These are phyloP conservation scores for Tanacetum coccineum DNA, from an alignment of 129 eudicot species.

Conservation along the genomic window DNA sequence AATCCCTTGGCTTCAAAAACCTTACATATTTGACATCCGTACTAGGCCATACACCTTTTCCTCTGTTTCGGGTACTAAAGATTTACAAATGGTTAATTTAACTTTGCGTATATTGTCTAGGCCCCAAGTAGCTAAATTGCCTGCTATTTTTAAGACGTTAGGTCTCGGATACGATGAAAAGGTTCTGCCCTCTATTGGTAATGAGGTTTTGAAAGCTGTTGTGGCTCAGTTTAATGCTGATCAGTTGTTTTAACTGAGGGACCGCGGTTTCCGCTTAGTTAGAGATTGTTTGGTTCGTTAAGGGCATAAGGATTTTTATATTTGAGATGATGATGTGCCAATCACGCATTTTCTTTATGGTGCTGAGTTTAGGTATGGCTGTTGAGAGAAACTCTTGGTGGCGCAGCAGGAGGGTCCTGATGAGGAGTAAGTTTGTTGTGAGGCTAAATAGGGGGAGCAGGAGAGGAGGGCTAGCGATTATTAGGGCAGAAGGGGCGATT, in stretches of 20 bases:
- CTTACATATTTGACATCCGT: conserved; percentile 89
- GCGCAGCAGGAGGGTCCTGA: conserved; percentile 99
- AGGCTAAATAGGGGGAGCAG: conserved; percentile 88
- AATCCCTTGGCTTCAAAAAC: conserved; percentile 81
- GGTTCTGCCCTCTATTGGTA: conserved; percentile 88
- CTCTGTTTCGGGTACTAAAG: conserved; percentile 85
- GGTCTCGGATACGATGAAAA: conserved; percentile 90
- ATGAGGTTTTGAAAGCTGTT: conserved; percentile 77
- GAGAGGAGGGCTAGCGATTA: conserved; percentile 78
- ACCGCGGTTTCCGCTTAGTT: conserved; percentile 82
- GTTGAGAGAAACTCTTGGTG: conserved; percentile 99
- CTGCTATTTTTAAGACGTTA: conserved; percentile 63
- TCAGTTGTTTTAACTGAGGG: conserved; percentile 87
- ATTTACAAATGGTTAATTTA: conserved; percentile 92
- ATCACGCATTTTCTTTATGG: conserved; percentile 89
- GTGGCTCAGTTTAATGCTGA: conserved; percentile 98
- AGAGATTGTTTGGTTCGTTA: conserved; percentile 64
- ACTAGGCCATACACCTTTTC: conserved; percentile 79
- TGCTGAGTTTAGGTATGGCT: conserved; percentile 85
- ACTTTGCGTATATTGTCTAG: conserved; percentile 88
- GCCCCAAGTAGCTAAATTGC: conserved; percentile 59
- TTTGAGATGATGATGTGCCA: conserved; percentile 85
- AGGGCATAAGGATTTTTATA: conserved; percentile 93
- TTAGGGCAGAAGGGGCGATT: conserved; percentile 95
- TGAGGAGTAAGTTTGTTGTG: conserved; percentile 79